A percentile compares a stretch with the other conserved stretches of the same genome.
Evolutionary conservation across 345 rosid species (phyloP).

Genomic region (Camelina laxa): DNA sequence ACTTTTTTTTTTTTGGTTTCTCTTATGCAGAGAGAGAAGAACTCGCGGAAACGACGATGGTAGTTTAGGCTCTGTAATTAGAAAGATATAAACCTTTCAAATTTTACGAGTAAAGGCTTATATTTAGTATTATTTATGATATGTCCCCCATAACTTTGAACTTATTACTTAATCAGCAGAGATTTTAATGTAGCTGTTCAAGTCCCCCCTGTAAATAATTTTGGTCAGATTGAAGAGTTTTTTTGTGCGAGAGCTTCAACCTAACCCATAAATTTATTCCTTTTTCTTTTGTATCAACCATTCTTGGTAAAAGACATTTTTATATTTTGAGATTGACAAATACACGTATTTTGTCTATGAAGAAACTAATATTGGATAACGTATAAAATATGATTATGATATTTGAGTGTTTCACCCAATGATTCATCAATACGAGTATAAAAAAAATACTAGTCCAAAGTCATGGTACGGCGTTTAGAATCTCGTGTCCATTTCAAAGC

Average conservation of each 20-base stretch:
- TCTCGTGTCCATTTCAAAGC: conserved; percentile 19
- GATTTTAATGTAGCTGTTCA: background rate
- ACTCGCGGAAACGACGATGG: conserved; percentile 44
- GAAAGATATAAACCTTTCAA: background rate
- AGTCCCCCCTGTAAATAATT: too few species aligned
- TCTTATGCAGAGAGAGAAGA: conserved; percentile 37
- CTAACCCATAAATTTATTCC: background rate
- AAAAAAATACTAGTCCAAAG: background rate
- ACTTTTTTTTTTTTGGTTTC: conserved; percentile 13
- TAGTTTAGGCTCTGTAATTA: conserved; percentile 34
- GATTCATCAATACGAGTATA: background rate
- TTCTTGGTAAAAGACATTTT: background rate
- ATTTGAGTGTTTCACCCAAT: background rate
- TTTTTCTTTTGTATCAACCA: too few species aligned
- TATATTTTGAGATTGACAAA: background rate
- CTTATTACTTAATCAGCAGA: background rate
- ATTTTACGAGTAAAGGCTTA: conserved; percentile 5
- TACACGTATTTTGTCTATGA: background rate
- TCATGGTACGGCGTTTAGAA: conserved; percentile 30
- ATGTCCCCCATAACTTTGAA: background rate
- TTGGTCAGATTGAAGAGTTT: background rate
- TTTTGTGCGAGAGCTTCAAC: background rate
- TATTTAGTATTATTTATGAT: background rate
- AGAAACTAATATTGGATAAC: background rate
- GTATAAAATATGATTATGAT: conserved; percentile 3